Base-by-base conservation (phyloP, 1,284 basidiomycete species). In the Lentinus polychrous region DNA sequence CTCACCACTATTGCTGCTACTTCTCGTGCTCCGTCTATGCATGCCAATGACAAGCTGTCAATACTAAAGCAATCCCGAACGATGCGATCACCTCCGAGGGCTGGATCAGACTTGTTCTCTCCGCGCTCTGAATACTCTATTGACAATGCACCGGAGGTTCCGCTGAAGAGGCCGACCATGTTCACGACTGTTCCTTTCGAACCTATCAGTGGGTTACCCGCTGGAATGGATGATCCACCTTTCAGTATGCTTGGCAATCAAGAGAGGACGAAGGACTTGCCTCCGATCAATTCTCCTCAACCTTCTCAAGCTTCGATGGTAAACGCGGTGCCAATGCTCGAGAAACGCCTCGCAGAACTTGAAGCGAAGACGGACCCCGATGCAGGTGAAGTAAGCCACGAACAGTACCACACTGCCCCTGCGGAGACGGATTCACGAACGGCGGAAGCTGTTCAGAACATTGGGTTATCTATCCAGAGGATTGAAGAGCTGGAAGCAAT, bases 111-210 rank as follows among this genome's bases (percentile, higher is more conserved):
- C 22, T 15, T 56, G 8, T 50, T 58, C 35, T 62, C 60, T 2
- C 59, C 60, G 2, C 53, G 52, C 2, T 62, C 61, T 8, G 33
- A 45, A 32, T 63, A 62, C 45, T 64, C 61, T 0, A 42, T 15
- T 24, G 35, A 33, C 31, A 33, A 45, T 8, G 17, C 15, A 14
- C 17, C 27, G 4, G 36, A 15, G 14, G n/a, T 20, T 37, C 27
- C 27, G 10, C 27, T 10, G 10, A 22, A 40, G 20, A 40, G 3
- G 3, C 39, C 39, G 22, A 23, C 39, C 8, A 40, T 40, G 17
- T 43, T 33, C 24, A 27, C 31, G 12, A 18, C 43, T 35, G 7
- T 15, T 11, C 24, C 14, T 4, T 27, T 10, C 27, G 27, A 27
- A 27, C 27, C 3, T 20, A 43, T 43, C 24, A 15, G 17, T 23